These are phyloP conservation scores for Cystoderma amianthinum DNA, from an alignment of 768 basidiomycete genomes.

Conservation along the genomic window DNA sequence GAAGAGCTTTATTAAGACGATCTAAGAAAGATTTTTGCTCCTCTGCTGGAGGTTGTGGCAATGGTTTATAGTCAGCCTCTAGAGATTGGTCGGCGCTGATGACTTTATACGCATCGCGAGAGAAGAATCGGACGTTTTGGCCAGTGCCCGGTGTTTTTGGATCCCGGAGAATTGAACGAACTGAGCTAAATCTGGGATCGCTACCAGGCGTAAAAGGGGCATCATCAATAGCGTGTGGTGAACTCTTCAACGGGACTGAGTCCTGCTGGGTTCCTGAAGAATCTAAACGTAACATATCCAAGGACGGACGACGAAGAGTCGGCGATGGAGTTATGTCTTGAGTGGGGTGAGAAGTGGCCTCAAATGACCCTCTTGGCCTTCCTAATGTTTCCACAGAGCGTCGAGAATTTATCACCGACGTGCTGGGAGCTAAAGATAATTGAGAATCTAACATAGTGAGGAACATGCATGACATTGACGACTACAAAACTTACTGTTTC, in stretches of 20 bases:
- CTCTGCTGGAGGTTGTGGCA: constrained; percentile 19
- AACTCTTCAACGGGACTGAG: constrained; percentile 9
- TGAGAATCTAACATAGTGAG: constrained; percentile 18
- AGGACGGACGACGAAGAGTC: constrained; percentile 24
- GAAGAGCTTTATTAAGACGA: constrained; percentile 18
- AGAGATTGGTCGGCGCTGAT: constrained; percentile 60
- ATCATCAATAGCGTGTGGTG: constrained; percentile 7
- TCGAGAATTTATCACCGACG: constrained; percentile 8
- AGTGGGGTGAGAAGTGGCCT: constrained; percentile 16
- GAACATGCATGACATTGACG: neutral
- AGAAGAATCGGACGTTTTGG: constrained; percentile 76
- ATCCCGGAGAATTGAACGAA: constrained; percentile 68
- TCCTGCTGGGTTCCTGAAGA: constrained; percentile 10
- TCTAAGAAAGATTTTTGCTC: constrained; percentile 22
- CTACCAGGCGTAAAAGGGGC: constrained; percentile 22
- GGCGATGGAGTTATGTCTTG: no score
- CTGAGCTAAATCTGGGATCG: constrained; percentile 40
- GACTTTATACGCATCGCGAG: constrained; percentile 57
- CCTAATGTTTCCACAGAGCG: constrained; percentile 7
- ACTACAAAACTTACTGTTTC: constrained; percentile 24
- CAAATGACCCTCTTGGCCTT: constrained; percentile 7
- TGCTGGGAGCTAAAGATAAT: constrained; percentile 17
- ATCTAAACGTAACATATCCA: constrained; percentile 29
- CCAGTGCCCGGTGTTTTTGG: constrained; percentile 69
- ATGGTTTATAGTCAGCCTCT: constrained; percentile 28